Conservation (phyloP, 257 asterid species). For the Scutellaria galericulata region DNA sequence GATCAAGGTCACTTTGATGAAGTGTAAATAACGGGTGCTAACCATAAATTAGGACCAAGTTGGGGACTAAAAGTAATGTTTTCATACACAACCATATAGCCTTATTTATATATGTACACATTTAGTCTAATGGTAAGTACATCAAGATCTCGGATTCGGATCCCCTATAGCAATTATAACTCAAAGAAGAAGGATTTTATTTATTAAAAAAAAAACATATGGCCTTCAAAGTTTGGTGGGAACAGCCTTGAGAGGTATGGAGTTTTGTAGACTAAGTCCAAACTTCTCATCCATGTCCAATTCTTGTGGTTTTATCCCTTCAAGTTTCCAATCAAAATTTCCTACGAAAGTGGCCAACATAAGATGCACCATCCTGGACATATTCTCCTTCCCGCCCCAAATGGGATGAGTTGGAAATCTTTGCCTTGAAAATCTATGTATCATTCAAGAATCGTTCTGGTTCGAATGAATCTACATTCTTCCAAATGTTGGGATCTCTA, state of each 20-base stretch:
- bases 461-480: conserved; percentile 35
- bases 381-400: conserved; percentile 44
- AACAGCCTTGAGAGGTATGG: conserved; percentile 32
- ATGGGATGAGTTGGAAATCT: conserved; percentile 43
- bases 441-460: conserved; percentile 44
- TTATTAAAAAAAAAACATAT: too few relatives aligned
- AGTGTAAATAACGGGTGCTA: too few relatives aligned
- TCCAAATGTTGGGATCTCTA: conserved; percentile 42
- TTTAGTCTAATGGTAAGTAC: too few relatives aligned
- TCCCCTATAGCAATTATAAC: too few relatives aligned
- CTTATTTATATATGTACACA: too few relatives aligned
- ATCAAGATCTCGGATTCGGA: too few relatives aligned
- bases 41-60: too few relatives aligned
- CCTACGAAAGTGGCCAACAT: conserved; percentile 39
- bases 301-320: conserved; percentile 24
- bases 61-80: too few relatives aligned
- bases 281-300: conserved; percentile 39
- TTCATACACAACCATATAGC: too few relatives aligned
- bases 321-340: conserved; percentile 44
- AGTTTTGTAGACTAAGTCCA: conserved; percentile 40
- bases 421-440: conserved; percentile 32
- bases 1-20: too few relatives aligned
- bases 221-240: conserved; percentile 15
- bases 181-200: background rate
- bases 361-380: conserved; percentile 50